Percentiles rank a stretch among this genome's conserved stretches.
Conservation (phyloP, 202 grass and related monocot species). For the Setaria viridis region DNA sequence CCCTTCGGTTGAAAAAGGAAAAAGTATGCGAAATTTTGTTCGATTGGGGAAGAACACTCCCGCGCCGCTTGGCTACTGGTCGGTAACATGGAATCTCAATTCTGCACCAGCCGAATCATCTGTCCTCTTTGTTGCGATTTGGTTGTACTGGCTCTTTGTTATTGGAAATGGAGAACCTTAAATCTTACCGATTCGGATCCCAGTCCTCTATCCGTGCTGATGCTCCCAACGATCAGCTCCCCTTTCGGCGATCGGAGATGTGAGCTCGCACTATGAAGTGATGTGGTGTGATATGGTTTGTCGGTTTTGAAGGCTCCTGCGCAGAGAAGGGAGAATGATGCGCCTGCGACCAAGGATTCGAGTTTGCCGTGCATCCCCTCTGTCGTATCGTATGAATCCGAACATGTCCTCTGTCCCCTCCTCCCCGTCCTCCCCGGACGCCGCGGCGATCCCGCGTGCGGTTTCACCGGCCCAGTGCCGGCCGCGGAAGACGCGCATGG, state of each 20-base stretch:
- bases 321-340: not conserved
- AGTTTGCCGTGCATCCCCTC: not conserved
- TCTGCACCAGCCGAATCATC: not conserved
- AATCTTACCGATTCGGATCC: not conserved
- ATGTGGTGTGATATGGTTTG: not conserved
- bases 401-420: not conserved
- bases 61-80: not conserved
- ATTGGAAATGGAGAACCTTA: not conserved
- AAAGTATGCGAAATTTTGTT: not conserved
- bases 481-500: not conserved
- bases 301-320: not conserved
- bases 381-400: not conserved
- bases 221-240: not conserved
- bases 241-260: not conserved
- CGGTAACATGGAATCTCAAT: not conserved
- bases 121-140: not conserved
- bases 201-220: not conserved
- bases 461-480: not conserved
- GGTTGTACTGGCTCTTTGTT: not conserved
- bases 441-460: slow-evolving; percentile 36
- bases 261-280: not conserved
- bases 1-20: not conserved
- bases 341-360: not conserved
- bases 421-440: not conserved
- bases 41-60: not conserved